phyloP scores from a whole-genome alignment of 257 asterid genomes.

The Asclepias syriaca region DNA sequence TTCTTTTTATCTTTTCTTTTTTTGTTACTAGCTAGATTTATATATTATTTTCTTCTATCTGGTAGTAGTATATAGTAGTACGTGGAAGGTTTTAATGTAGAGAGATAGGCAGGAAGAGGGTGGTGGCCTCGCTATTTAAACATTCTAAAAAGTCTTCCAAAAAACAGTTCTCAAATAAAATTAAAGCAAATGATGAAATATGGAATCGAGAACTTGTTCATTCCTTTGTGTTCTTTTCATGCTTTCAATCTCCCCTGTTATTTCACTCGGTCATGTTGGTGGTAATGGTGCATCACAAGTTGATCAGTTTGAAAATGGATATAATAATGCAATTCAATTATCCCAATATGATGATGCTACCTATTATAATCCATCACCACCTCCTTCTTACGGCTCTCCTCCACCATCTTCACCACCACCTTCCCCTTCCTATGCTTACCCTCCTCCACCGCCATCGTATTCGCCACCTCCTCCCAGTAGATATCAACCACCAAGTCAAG shows the following conservation, averaged over 20 bases:
- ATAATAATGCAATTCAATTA: too few relatives aligned
- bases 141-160: too few relatives aligned
- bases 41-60: too few relatives aligned
- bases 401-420: background rate
- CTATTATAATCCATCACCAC: background rate
- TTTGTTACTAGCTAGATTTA: too few relatives aligned
- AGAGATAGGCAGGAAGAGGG: background rate
- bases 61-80: too few relatives aligned
- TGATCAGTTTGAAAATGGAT: background rate
- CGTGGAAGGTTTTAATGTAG: background rate
- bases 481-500: slow-evolving; percentile 3
- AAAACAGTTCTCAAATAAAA: too few relatives aligned
- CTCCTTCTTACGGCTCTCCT: background rate
- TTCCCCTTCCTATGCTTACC: background rate
- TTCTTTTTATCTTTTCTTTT: background rate
- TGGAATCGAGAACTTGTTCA: background rate
- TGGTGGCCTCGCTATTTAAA: too few relatives aligned
- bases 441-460: background rate
- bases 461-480: background rate
- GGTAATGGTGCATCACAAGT: background rate
- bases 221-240: background rate
- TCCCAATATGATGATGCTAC: background rate
- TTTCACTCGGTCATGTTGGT: background rate
- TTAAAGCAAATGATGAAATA: background rate
- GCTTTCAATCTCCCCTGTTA: background rate